Evolutionary conservation across 352 stramenopile genomes (phyloP).

Genomic region (Chloridella minuta): DNA sequence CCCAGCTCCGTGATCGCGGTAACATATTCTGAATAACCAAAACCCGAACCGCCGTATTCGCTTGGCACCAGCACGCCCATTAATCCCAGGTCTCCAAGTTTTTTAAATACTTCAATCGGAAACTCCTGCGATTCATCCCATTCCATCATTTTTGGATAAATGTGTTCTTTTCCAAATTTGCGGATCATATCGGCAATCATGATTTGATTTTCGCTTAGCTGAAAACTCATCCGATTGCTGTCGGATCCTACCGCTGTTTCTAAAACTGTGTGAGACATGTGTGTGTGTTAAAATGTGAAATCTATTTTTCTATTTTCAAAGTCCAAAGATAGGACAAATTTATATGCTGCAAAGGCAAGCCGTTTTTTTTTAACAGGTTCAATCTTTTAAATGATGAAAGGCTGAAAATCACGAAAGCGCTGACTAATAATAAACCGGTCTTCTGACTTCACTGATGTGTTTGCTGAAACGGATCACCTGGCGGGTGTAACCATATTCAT

Average conservation of each 20-base stretch:
- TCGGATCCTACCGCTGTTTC: too few species aligned
- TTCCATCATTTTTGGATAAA: constrained; percentile 43
- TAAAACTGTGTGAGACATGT: too few species aligned
- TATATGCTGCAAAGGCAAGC: too few species aligned
- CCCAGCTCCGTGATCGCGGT: constrained; percentile 17
- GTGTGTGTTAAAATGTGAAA: too few species aligned
- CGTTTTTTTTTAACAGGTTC: too few species aligned
- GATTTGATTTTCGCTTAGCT: constrained; percentile 39
- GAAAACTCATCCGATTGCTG: too few species aligned
- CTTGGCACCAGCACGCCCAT: not conserved
- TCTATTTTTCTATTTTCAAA: too few species aligned
- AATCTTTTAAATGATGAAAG: too few species aligned
- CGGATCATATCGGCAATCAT: constrained; percentile 40
- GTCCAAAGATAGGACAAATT: too few species aligned
- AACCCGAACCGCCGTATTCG: not conserved
- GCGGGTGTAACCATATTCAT: constrained; percentile 48
- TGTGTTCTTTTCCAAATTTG: constrained; percentile 50
- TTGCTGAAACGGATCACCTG: constrained; percentile 41
- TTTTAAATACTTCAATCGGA: constrained; percentile 42
- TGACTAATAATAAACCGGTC: too few species aligned
- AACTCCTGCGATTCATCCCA: constrained; percentile 45
- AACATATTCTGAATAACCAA: not conserved
- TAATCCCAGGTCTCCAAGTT: constrained; percentile 18
- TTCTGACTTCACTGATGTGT: constrained; percentile 31
- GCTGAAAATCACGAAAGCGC: too few species aligned